Percentiles rank a stretch among this genome's conserved stretches.
Evolutionary conservation across 1,139 yeast genomes (phyloP).

Genomic region (Suhomyces wounanorum): DNA sequence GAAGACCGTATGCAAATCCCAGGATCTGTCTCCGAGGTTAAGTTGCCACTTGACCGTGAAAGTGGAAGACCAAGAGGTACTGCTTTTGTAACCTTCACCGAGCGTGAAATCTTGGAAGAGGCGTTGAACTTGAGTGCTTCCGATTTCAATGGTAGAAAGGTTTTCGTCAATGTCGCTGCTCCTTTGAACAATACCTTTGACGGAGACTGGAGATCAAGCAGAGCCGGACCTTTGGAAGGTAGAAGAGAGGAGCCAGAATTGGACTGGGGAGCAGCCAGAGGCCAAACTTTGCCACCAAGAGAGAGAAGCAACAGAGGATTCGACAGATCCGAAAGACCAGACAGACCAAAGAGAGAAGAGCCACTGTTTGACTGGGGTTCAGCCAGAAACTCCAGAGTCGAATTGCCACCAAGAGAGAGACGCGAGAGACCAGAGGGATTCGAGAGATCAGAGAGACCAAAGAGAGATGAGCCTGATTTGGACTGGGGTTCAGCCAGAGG

Average conservation of each 20-base stretch:
- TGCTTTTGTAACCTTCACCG: conserved; percentile 80
- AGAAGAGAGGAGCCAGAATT: conserved; percentile 27
- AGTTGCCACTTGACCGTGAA: conserved; percentile 67
- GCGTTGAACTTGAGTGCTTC: conserved; percentile 66
- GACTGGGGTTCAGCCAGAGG: conserved; percentile 51
- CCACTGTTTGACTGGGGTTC: conserved; percentile 55
- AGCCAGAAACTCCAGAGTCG: conserved; percentile 43
- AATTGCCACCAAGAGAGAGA: conserved; percentile 43
- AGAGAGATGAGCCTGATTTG: conserved; percentile 50
- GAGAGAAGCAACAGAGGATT: conserved; percentile 33
- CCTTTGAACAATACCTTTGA: conserved; percentile 62
- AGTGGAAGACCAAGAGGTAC: conserved; percentile 75
- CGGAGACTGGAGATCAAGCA: conserved; percentile 47
- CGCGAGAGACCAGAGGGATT: conserved; percentile 33
- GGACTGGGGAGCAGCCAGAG: conserved; percentile 42
- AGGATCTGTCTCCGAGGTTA: conserved; percentile 58
- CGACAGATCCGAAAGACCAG: conserved; percentile 27
- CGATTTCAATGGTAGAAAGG: conserved; percentile 72
- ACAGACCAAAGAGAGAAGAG: conserved; percentile 31
- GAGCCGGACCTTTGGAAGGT: conserved; percentile 39
- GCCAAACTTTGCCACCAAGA: conserved; percentile 40
- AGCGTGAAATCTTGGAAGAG: conserved; percentile 66
- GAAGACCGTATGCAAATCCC: conserved; percentile 57
- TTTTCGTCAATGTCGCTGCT: conserved; percentile 88
- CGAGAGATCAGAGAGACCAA: conserved; percentile 27